Percentiles rank a stretch among this genome's conserved stretches.
phyloP scores from a whole-genome alignment of 345 rosid genomes.

The Lepidium sativum region DNA sequence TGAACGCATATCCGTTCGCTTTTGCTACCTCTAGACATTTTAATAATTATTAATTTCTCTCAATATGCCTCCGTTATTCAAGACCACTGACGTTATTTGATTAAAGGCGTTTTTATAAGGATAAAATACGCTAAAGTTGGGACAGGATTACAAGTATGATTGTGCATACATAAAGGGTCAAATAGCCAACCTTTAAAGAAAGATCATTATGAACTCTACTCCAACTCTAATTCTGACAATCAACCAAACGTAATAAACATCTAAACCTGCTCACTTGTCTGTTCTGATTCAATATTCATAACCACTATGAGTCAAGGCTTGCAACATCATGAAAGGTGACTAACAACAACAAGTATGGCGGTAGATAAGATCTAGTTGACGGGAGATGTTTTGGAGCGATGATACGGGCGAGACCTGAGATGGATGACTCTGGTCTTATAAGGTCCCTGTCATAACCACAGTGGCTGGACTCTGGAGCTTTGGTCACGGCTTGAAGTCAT shows the following conservation, averaged over 20 bases:
- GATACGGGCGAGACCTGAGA: neutral
- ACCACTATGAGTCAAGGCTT: too few species aligned
- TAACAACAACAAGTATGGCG: too few species aligned
- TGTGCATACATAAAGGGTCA: neutral
- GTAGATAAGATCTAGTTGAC: too few species aligned
- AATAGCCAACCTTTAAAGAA: neutral
- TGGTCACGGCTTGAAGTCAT: neutral
- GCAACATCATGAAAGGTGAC: neutral
- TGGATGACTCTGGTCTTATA: neutral
- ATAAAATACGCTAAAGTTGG: neutral
- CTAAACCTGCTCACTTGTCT: too few species aligned
- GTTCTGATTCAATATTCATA: too few species aligned
- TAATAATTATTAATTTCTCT: constrained; percentile 6
- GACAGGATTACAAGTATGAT: neutral
- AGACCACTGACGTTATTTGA: neutral
- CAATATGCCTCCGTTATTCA: neutral
- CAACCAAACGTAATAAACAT: too few species aligned
- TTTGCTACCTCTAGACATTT: constrained; percentile 7
- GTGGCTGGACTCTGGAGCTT: neutral
- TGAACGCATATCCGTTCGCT: constrained; percentile 4
- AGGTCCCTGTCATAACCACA: neutral
- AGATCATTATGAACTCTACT: too few species aligned
- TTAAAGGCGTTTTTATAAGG: neutral
- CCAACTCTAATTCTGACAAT: too few species aligned
- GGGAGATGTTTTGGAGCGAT: neutral